Conservation (phyloP, 768 basidiomycete species). For the Boletus sp. region DNA sequence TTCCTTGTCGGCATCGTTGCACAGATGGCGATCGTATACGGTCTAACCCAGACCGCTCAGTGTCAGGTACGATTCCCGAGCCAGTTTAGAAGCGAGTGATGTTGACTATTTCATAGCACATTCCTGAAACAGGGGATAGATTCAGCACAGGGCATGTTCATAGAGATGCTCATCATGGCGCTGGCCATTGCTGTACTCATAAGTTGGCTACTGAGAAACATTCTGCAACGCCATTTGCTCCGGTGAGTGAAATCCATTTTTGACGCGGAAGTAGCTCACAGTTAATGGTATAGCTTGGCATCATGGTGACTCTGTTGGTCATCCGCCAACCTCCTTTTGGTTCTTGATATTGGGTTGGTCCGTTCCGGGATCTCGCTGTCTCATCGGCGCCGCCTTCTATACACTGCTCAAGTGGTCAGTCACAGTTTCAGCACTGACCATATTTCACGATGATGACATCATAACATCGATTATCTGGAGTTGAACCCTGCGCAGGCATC, state of each 20-base stretch:
- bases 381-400: slow-evolving; percentile 61
- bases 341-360: slow-evolving; percentile 67
- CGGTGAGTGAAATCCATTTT: slow-evolving; percentile 34
- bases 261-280: slow-evolving; percentile 3
- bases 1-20: slow-evolving; percentile 55
- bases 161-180: slow-evolving; percentile 68
- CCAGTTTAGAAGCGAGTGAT: not conserved
- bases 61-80: slow-evolving; percentile 43
- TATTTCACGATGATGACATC: slow-evolving; percentile 1
- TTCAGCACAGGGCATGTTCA: slow-evolving; percentile 59
- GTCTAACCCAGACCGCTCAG: slow-evolving; percentile 53
- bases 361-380: slow-evolving; percentile 50
- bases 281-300: slow-evolving; percentile 45
- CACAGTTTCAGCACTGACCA: not conserved
- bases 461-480: slow-evolving; percentile 28
- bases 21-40: slow-evolving; percentile 53
- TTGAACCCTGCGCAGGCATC: slow-evolving; percentile 32
- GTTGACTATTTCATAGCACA: slow-evolving; percentile 38
- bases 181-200: slow-evolving; percentile 66
- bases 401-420: slow-evolving; percentile 52
- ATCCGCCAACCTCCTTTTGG: slow-evolving; percentile 1
- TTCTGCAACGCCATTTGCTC: slow-evolving; percentile 61
- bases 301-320: slow-evolving; percentile 52
- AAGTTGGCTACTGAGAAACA: slow-evolving; percentile 70
- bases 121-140: slow-evolving; percentile 47